phyloP scores from a whole-genome alignment of 2,329 filamentous ascomycete species.

The Tetracladium maxilliforme region DNA sequence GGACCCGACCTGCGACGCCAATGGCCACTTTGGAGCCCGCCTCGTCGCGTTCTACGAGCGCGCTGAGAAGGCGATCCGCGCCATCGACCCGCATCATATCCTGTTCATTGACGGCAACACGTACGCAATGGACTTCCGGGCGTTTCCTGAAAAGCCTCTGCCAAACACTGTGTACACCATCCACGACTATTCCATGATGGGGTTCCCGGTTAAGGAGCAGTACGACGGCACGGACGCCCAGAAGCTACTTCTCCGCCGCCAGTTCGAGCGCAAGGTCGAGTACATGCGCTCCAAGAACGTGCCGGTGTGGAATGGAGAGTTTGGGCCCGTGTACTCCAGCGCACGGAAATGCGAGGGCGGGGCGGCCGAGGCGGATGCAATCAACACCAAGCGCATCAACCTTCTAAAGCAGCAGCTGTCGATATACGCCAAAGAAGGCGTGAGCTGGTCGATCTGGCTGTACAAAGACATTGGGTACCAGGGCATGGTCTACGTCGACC shows the following conservation, averaged over 20 bases:
- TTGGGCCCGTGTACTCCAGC: constrained; percentile 25
- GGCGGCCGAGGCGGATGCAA: constrained; percentile 17
- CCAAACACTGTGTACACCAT: constrained; percentile 34
- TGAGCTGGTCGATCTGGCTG: constrained; percentile 44
- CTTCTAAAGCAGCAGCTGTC: constrained; percentile 29
- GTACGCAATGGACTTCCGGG: constrained; percentile 33
- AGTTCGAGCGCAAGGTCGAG: constrained; percentile 25
- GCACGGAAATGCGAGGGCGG: too few relatives aligned
- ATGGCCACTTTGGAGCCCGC: constrained; percentile 15
- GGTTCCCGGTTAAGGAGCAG: constrained; percentile 26
- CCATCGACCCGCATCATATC: constrained; percentile 29
- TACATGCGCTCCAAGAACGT: constrained; percentile 25
- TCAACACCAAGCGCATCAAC: constrained; percentile 27
- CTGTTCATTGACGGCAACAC: constrained; percentile 36
- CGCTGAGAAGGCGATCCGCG: constrained; percentile 21
- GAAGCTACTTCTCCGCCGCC: constrained; percentile 20
- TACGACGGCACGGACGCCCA: constrained; percentile 27
- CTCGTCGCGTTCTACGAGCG: constrained; percentile 24
- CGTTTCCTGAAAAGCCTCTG: constrained; percentile 22
- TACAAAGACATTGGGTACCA: constrained; percentile 43
- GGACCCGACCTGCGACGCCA: constrained; percentile 10
- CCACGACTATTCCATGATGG: constrained; percentile 36
- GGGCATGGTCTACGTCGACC: constrained; percentile 35
- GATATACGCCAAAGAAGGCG: constrained; percentile 34
- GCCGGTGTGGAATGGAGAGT: constrained; percentile 35